Percentiles rank a stretch among this genome's conserved stretches.
Conservation (phyloP, 139 green algal species). For the Picochlorum costavermella region DNA sequence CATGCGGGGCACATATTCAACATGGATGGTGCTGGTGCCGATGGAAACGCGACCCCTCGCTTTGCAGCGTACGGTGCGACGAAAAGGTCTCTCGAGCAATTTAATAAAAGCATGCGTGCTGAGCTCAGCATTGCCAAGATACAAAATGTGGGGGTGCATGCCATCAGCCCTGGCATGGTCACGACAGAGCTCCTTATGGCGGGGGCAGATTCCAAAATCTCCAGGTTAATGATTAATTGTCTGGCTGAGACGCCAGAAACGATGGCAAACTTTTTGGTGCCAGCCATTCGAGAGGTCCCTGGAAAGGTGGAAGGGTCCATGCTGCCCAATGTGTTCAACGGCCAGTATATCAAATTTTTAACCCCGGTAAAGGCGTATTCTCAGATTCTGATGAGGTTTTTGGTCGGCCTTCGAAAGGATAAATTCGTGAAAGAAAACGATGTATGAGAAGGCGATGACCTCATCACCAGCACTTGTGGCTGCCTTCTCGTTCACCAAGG, state of each 20-base stretch:
- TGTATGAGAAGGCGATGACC: too few species aligned
- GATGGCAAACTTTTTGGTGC: slow-evolving; percentile 72
- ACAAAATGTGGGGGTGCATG: slow-evolving; percentile 75
- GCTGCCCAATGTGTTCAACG: slow-evolving; percentile 59
- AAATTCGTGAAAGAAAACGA: slow-evolving; percentile 62
- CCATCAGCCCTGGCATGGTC: slow-evolving; percentile 86
- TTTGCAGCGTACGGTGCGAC: slow-evolving; percentile 94
- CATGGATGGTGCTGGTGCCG: slow-evolving; percentile 84
- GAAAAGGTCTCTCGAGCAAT: slow-evolving; percentile 79
- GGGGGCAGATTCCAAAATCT: slow-evolving; percentile 51
- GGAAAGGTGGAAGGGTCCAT: slow-evolving; percentile 6
- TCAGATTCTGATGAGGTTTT: slow-evolving; percentile 63
- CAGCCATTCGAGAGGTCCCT: slow-evolving; percentile 61
- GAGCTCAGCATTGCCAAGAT: slow-evolving; percentile 38
- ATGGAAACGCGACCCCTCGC: slow-evolving; percentile 63
- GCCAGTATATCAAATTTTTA: slow-evolving; percentile 9
- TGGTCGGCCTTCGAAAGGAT: slow-evolving; percentile 53
- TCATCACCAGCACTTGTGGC: too few species aligned
- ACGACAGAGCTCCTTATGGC: slow-evolving; percentile 90
- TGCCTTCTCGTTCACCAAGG: too few species aligned
- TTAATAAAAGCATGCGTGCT: slow-evolving; percentile 55
- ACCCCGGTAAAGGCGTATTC: slow-evolving; percentile 66
- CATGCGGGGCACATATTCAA: slow-evolving; percentile 83
- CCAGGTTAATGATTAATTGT: slow-evolving; percentile 95
- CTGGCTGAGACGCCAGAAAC: slow-evolving; percentile 66